Evolutionary conservation across 345 rosid genomes (phyloP).

Genomic region (Xanthoceras sorbifolium): DNA sequence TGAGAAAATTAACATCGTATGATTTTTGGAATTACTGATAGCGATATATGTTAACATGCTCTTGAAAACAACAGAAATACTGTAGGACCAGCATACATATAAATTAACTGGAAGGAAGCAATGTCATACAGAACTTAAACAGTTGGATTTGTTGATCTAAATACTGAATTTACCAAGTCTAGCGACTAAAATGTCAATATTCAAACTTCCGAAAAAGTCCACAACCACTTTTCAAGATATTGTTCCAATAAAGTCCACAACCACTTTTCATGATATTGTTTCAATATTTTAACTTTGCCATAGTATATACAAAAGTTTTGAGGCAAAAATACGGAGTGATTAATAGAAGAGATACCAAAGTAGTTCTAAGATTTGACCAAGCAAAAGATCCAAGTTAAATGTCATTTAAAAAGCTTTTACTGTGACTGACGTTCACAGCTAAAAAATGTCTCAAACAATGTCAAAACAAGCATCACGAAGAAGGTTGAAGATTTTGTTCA

Average conservation of each 20-base stretch:
- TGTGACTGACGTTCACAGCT: neutral
- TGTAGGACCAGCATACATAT: neutral
- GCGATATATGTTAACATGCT: neutral
- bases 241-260: neutral
- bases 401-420: neutral
- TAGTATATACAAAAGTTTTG: neutral
- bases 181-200: neutral
- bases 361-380: slow-evolving; percentile 1
- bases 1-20: neutral
- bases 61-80: neutral
- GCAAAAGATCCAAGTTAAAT: neutral
- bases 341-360: neutral
- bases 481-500: slow-evolving; percentile 7
- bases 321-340: neutral
- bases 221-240: neutral
- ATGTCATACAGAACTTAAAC: neutral
- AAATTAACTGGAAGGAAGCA: neutral
- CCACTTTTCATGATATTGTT: neutral
- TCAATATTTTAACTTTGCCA: neutral
- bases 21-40: neutral
- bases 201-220: neutral
- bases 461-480: slow-evolving; percentile 5
- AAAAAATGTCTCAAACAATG: neutral
- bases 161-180: slow-evolving; percentile 4
- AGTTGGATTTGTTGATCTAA: slow-evolving; percentile 8